Evolutionary conservation across 371 early-diverging fungal genomes (phyloP).

Genomic region (Actinomucor elegans): DNA sequence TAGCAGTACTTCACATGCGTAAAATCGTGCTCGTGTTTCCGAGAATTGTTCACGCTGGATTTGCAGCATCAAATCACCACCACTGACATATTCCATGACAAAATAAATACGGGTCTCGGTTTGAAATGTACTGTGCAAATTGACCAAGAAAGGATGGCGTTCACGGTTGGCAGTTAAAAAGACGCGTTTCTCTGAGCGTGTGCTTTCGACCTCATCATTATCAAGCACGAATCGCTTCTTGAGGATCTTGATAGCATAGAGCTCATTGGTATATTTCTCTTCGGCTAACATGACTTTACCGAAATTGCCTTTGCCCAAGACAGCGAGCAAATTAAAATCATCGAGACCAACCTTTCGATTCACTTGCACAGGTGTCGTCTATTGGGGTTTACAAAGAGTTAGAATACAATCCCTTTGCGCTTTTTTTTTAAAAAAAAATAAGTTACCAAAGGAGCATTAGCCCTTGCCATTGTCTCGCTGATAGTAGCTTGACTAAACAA

Average conservation of each 20-base stretch:
- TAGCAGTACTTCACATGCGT: conserved; percentile 94
- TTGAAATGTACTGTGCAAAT: conserved; percentile 95
- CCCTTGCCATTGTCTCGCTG: neutral
- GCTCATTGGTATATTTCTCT: conserved; percentile 72
- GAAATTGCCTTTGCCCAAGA: conserved; percentile 95
- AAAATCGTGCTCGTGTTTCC: conserved; percentile 92
- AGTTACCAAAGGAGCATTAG: conserved; percentile 1
- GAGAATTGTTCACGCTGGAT: conserved; percentile 87
- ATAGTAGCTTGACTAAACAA: conserved; percentile 12
- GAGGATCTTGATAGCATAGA: conserved; percentile 98
- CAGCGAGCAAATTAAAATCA: conserved; percentile 89
- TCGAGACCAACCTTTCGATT: conserved; percentile 52
- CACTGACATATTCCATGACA: conserved; percentile 99
- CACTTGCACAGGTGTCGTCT: conserved; percentile 30
- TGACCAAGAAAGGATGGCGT: conserved; percentile 95
- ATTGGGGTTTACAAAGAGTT: neutral
- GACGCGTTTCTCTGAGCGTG: conserved; percentile 92
- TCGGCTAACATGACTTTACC: conserved; percentile 93
- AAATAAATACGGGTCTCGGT: conserved; percentile 92
- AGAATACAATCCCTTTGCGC: neutral
- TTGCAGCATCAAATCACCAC: conserved; percentile 99
- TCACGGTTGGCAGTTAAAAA: conserved; percentile 85
- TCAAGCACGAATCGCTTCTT: conserved; percentile 95
- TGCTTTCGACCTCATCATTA: conserved; percentile 90
- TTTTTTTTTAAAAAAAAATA: neutral